Base-by-base conservation (phyloP, 2,329 filamentous ascomycete genomes). In the Trichophyton rubrum region DNA sequence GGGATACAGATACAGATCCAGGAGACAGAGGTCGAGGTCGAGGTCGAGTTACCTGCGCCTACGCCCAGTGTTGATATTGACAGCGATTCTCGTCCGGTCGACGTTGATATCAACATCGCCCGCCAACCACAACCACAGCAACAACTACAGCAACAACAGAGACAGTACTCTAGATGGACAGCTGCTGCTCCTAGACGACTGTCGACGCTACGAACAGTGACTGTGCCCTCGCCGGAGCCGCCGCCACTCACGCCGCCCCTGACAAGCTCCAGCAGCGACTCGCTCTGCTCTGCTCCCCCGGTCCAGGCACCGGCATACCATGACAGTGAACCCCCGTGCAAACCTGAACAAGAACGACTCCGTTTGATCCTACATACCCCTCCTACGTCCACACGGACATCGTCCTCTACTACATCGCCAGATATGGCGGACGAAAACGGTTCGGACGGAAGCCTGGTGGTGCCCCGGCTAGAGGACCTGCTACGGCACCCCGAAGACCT, bases 401-500 rank as follows among this genome's bases (percentile, higher is more conserved):
- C 33, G 13, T 38, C 33, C 11, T 11, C 33, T 7, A 38, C 33
- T 38, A 3, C 33, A 3, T 38, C 27, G 5, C 41, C 61, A 61
- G 61, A 57, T 35, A 77, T 77, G 73, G 70, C 73, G 33, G 69
- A 69, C 64, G 66, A 68, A 24, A 65, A 66, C 60, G 70, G 70
- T 41, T 61, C 71, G 24, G 70, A 89, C 82, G 84, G 87, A 83
- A 78, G 77, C 61, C 76, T 80, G 64, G 82, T 83, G 55, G 84
- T 89, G 73, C 76, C 75, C 8, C 91, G 91, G 79, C 85, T 99
- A 73, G 85, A 90, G 66, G 92, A 97, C 79, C 84, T 97, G 64
- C 85, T 99, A 67, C 89, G 90, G 69, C 90, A 96, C 71, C 90
- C 93, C 2, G 93, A 99, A 72, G 93, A 99, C 76, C 85, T 99